A percentile compares a stretch with the other conserved stretches of the same genome.
Conservation (phyloP, 805 yeast species). For the Candida krabiensis region DNA sequence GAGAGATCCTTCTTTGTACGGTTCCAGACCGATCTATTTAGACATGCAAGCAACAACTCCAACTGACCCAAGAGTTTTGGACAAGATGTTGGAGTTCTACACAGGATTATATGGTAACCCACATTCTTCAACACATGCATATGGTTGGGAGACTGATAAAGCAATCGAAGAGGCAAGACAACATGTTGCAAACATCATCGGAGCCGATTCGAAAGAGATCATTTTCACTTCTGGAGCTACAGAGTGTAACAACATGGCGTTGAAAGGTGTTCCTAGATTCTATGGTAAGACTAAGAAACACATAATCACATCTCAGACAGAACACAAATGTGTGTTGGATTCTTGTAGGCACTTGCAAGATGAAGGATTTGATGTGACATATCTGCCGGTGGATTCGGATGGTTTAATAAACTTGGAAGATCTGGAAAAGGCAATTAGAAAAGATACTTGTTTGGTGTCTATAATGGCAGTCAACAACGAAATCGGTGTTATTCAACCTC, state of each 20-base stretch:
- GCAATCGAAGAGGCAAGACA: constrained; percentile 87
- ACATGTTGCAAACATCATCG: constrained; percentile 78
- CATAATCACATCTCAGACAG: constrained; percentile 94
- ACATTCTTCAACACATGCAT: constrained; percentile 93
- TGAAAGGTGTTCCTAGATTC: constrained; percentile 95
- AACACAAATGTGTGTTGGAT: constrained; percentile 98
- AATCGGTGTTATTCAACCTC: constrained; percentile 95
- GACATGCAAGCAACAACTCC: constrained; percentile 99
- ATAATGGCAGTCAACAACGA: constrained; percentile 98
- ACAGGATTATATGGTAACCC: constrained; percentile 98
- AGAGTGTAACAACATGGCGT: constrained; percentile 90
- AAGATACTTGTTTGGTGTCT: constrained; percentile 87
- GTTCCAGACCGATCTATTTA: constrained; percentile 87
- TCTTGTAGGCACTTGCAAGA: constrained; percentile 93
- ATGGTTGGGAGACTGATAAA: constrained; percentile 98
- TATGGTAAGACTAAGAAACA: constrained; percentile 88
- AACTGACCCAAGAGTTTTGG: constrained; percentile 93
- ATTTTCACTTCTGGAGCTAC: constrained; percentile 98
- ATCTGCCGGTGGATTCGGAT: constrained; percentile 76
- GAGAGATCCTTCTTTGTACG: constrained; percentile 47
- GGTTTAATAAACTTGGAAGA: constrained; percentile 80
- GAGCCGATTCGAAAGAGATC: constrained; percentile 95
- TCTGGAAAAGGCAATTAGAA: constrained; percentile 79
- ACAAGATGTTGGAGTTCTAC: constrained; percentile 78
- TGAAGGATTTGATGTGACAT: constrained; percentile 96